Percentiles rank a stretch among this genome's conserved stretches.
phyloP scores from a whole-genome alignment of 345 rosid genomes.

The Pelargonium nanum region DNA sequence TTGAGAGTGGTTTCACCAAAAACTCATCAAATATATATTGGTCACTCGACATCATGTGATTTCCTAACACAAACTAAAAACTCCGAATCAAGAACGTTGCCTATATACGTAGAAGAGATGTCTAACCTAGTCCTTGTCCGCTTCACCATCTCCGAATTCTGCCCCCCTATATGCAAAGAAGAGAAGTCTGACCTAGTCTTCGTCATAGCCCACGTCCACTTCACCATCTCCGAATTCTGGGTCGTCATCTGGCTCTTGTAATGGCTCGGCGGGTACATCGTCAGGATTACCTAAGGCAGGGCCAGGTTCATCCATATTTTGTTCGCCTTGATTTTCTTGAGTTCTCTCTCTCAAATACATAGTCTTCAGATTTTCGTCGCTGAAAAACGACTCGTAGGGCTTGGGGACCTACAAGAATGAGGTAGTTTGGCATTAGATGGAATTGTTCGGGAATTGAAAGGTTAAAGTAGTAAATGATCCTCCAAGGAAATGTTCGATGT shows the following conservation, averaged over 20 bases:
- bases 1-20: too few relatives aligned
- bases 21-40: too few relatives aligned
- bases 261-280: constrained; percentile 26
- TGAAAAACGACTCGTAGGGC: constrained; percentile 55
- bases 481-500: neutral
- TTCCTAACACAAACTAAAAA: too few relatives aligned
- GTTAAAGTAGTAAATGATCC: neutral
- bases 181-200: neutral
- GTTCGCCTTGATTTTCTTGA: constrained; percentile 13
- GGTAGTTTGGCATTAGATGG: neutral
- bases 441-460: neutral
- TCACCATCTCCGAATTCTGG: constrained; percentile 39
- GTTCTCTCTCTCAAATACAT: constrained; percentile 22
- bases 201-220: constrained; percentile 20
- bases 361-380: constrained; percentile 43
- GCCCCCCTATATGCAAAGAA: too few relatives aligned
- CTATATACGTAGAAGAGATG: too few relatives aligned
- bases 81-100: too few relatives aligned
- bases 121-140: too few relatives aligned
- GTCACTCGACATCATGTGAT: too few relatives aligned
- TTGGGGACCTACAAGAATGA: constrained; percentile 53
- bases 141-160: too few relatives aligned
- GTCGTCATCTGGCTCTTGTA: constrained; percentile 33
- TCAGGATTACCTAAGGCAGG: constrained; percentile 10
- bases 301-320: constrained; percentile 17